These are phyloP conservation scores for Physocladia obscura DNA, from an alignment of 192 early-diverging fungal species.

Conservation along the genomic window DNA sequence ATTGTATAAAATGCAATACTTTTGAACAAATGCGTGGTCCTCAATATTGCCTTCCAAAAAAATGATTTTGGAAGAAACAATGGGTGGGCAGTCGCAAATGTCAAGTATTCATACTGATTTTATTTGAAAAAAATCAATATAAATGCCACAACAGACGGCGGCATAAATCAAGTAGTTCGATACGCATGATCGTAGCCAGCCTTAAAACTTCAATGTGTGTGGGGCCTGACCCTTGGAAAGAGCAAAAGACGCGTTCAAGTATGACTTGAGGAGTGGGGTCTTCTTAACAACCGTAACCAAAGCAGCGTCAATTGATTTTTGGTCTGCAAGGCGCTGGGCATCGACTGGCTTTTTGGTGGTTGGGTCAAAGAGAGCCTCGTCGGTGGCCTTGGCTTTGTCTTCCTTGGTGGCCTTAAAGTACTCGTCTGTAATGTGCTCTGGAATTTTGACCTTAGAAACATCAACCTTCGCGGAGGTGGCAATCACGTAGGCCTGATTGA, in stretches of 20 bases:
- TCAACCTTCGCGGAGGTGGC: conserved; percentile 99
- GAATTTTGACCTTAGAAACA: conserved; percentile 71
- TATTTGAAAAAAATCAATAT: too few species aligned
- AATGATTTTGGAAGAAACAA: too few species aligned
- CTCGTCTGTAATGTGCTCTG: conserved; percentile 84
- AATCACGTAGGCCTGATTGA: conserved; percentile 99
- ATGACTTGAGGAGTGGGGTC: conserved; percentile 82
- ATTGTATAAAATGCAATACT: too few species aligned
- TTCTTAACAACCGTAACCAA: conserved; percentile 79
- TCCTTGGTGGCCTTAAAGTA: conserved; percentile 87
- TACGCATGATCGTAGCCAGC: too few species aligned
- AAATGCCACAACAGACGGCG: too few species aligned
- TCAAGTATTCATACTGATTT: neutral
- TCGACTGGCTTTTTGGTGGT: conserved; percentile 71
- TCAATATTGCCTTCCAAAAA: neutral
- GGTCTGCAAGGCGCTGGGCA: conserved; percentile 79
- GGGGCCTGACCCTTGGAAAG: conserved; percentile 96
- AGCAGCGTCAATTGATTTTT: conserved; percentile 86
- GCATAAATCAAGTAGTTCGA: too few species aligned
- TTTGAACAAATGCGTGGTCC: neutral
- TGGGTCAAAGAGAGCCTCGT: conserved; percentile 87
- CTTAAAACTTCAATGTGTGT: conserved; percentile 95
- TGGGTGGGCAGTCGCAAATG: neutral
- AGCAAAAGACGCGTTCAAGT: conserved; percentile 86
- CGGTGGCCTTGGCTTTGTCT: conserved; percentile 73